Evolutionary conservation across 2,329 filamentous ascomycete species (phyloP).

Genomic region (Dissoconium aciculare): DNA sequence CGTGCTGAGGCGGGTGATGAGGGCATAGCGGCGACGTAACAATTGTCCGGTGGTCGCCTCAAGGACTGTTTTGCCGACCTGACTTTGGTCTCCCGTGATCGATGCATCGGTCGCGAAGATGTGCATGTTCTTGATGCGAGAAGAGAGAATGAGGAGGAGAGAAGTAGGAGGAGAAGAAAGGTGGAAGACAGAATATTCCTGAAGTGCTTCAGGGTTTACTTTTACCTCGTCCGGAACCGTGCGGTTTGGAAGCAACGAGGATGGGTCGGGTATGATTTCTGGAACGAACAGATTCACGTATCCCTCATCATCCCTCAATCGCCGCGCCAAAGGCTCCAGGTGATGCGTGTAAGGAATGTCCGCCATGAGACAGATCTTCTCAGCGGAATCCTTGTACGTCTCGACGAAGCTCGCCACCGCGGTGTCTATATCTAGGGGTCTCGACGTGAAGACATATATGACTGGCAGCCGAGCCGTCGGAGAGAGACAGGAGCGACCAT

Average conservation of each 20-base stretch:
- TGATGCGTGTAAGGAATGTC: constrained; percentile 79
- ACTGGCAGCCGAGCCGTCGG: constrained; percentile 78
- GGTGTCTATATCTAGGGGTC: constrained; percentile 47
- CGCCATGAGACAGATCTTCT: constrained; percentile 66
- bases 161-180: constrained; percentile 66
- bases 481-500: constrained; percentile 81
- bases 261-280: constrained; percentile 60
- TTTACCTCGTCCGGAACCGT: constrained; percentile 42
- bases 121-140: constrained; percentile 61
- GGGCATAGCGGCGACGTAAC: constrained; percentile 75
- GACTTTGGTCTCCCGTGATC: background rate
- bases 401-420: constrained; percentile 48
- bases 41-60: constrained; percentile 39
- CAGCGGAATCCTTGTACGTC: constrained; percentile 49
- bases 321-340: constrained; percentile 42
- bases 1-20: constrained; percentile 65
- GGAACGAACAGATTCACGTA: constrained; percentile 58
- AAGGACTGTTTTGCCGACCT: constrained; percentile 23
- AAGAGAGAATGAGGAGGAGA: constrained; percentile 73
- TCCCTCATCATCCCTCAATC: constrained; percentile 42
- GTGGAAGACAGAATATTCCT: constrained; percentile 66
- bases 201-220: constrained; percentile 36
- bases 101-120: constrained; percentile 52
- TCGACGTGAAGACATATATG: constrained; percentile 75
- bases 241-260: constrained; percentile 71